Evolutionary conservation across 192 early-diverging fungal species (phyloP), one percentile per base, ranked within the genome.

Genomic region (Neocallimastix lanati): DNA sequence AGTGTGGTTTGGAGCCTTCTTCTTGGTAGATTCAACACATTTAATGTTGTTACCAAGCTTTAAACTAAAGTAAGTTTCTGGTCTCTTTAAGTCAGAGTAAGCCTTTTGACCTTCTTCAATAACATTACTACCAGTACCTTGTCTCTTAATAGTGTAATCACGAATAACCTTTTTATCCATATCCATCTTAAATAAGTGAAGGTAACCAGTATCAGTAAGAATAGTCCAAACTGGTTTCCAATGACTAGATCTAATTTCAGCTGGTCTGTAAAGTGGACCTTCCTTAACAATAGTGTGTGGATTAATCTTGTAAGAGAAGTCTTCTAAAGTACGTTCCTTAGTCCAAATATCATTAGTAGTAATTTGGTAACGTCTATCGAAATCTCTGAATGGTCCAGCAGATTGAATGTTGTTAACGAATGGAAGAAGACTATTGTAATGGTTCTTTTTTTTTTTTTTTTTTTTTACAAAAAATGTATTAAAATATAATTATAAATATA

Each of bases 211-310:
- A 29, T 79, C 78, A 29, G 78, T 79, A 40, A 79, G 30, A 21
- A 79, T 76, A 13, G 29, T 29, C 36, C 78, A 79, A 40, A 76
- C 40, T 21, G 78, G 78, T 25, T 79, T 79, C 78, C 78, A 79
- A 21, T 29, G 40, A 29, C 40, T 76, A 40, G 28, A 76, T 40
- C 78, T 40, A 79, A 79, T 79, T 29, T 40, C 76, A 29, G 40
- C 78, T 21, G 29, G 28, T 29, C 78, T 40, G 12, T 79, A 76
- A 21, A 79, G 36, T 76, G 76, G 40, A 76, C 78, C 78, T 29
- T 79, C 40, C n/a, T 76, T 40, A 4, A 79, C 21, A 21, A 79
- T 29, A 21, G 29, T 29, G 18, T 29, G 29, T 21, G 30, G 29
- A 21, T 18, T 6, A 67, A 67, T 67, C 50, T 67, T 67, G 25